These are phyloP conservation scores for Mycena capillaripes DNA, from an alignment of 768 basidiomycete species.

Conservation along the genomic window DNA sequence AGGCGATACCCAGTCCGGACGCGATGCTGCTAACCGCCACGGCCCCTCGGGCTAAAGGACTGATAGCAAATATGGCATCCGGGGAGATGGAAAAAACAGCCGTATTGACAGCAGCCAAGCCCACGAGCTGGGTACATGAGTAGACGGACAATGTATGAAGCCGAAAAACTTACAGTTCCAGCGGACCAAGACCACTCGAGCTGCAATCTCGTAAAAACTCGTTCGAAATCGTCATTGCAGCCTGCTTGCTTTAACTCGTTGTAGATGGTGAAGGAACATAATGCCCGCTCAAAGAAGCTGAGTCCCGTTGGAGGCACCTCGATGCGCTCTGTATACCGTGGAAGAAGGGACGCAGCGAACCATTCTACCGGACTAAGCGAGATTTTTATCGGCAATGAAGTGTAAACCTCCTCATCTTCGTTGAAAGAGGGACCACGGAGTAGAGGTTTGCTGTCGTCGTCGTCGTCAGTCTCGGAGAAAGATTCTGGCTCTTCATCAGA, in stretches of 20 bases:
- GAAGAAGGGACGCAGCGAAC: conserved; percentile 54
- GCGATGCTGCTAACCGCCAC: conserved; percentile 71
- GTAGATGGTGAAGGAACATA: conserved; percentile 71
- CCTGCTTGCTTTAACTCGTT: conserved; percentile 64
- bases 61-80: conserved; percentile 64
- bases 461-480: conserved; percentile 43
- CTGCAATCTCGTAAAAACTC: conserved; percentile 61
- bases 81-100: conserved; percentile 76
- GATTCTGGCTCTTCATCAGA: conserved; percentile 57
- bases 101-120: conserved; percentile 68
- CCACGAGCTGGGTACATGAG: conserved; percentile 60
- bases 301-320: conserved; percentile 44
- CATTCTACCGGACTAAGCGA: conserved; percentile 40
- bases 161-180: conserved; percentile 62
- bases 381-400: conserved; percentile 28
- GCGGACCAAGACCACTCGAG: conserved; percentile 78
- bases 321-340: conserved; percentile 58
- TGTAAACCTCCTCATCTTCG: conserved; percentile 33
- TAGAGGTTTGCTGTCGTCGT: conserved; percentile 31
- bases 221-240: conserved; percentile 65
- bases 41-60: conserved; percentile 59
- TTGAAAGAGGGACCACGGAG: conserved; percentile 37
- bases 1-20: conserved; percentile 75
- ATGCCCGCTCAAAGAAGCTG: conserved; percentile 50
- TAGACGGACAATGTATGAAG: background rate